phyloP scores from a whole-genome alignment of 805 yeast genomes.

The Zygoascus flipseniorum region DNA sequence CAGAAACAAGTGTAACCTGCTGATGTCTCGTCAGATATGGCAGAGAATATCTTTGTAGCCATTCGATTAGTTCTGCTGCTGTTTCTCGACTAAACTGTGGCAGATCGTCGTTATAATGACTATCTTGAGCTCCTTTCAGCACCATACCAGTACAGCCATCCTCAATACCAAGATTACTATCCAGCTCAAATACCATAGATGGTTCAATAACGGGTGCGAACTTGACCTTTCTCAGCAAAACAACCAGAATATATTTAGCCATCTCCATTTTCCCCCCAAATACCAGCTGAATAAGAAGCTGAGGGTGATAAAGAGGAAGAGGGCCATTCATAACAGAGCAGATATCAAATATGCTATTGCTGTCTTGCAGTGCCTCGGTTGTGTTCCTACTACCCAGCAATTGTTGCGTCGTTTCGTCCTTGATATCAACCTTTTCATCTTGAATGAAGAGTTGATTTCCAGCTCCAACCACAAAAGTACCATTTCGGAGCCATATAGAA shows the following conservation, averaged over 20 bases:
- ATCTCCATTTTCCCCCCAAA: conserved; percentile 49
- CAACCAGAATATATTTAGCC: conserved; percentile 49
- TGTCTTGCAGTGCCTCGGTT: conserved; percentile 7
- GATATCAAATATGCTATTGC: conserved; percentile 47
- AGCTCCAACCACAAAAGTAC: conserved; percentile 71
- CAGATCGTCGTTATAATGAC: neutral
- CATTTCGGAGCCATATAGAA: conserved; percentile 76
- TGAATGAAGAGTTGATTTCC: conserved; percentile 86
- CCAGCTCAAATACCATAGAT: conserved; percentile 27
- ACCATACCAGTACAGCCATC: conserved; percentile 19
- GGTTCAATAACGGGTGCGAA: conserved; percentile 39
- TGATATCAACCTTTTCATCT: conserved; percentile 55
- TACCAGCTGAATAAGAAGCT: conserved; percentile 66
- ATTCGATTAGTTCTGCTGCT: conserved; percentile 42
- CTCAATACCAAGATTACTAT: conserved; percentile 21
- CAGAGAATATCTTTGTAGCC: conserved; percentile 53
- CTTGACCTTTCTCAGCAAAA: conserved; percentile 46
- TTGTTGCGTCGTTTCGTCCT: conserved; percentile 42
- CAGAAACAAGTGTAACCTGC: conserved; percentile 69
- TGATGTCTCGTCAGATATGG: conserved; percentile 88
- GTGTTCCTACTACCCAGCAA: conserved; percentile 48
- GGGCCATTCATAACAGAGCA: conserved; percentile 81
- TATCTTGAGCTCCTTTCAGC: neutral
- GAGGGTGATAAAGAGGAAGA: conserved; percentile 85
- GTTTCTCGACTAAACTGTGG: conserved; percentile 7